These are phyloP conservation scores for Huntiella moniliformis DNA, from an alignment of 2,329 filamentous ascomycete species.

Conservation along the genomic window DNA sequence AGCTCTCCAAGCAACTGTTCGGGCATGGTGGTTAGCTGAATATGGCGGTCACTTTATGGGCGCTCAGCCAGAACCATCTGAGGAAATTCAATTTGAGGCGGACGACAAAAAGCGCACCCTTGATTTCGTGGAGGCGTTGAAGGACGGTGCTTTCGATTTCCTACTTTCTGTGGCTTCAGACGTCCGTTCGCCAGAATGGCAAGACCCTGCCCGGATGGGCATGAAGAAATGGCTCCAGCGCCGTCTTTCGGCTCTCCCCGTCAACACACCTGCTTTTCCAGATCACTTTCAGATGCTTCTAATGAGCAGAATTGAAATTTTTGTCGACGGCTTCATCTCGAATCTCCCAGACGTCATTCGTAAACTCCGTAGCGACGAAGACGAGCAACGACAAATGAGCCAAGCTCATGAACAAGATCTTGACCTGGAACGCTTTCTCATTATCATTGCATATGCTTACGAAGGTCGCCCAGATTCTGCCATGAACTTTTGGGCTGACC, in stretches of 20 bases:
- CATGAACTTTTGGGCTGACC: constrained; percentile 77
- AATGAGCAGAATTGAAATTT: constrained; percentile 67
- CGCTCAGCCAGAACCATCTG: constrained; percentile 38
- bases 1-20: constrained; percentile 60
- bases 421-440: constrained; percentile 72
- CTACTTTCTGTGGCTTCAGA: constrained; percentile 71
- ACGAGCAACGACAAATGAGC: constrained; percentile 59
- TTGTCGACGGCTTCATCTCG: constrained; percentile 81
- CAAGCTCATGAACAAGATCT: constrained; percentile 47
- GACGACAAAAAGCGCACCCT: constrained; percentile 55
- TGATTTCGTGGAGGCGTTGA: constrained; percentile 56
- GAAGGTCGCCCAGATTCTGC: constrained; percentile 71
- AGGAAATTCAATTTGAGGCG: constrained; percentile 14
- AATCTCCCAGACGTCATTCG: constrained; percentile 88
- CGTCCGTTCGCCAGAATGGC: constrained; percentile 64
- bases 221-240: constrained; percentile 69
- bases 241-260: constrained; percentile 50
- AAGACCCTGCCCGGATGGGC: constrained; percentile 67
- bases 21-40: constrained; percentile 77
- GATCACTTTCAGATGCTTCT: constrained; percentile 52
- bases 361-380: constrained; percentile 70
- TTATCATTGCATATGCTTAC: constrained; percentile 83
- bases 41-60: constrained; percentile 83
- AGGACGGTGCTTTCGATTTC: constrained; percentile 85
- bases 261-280: constrained; percentile 51